These are phyloP conservation scores for Malania oleifera DNA, from an alignment of 164 flowering plant species.

Conservation along the genomic window DNA sequence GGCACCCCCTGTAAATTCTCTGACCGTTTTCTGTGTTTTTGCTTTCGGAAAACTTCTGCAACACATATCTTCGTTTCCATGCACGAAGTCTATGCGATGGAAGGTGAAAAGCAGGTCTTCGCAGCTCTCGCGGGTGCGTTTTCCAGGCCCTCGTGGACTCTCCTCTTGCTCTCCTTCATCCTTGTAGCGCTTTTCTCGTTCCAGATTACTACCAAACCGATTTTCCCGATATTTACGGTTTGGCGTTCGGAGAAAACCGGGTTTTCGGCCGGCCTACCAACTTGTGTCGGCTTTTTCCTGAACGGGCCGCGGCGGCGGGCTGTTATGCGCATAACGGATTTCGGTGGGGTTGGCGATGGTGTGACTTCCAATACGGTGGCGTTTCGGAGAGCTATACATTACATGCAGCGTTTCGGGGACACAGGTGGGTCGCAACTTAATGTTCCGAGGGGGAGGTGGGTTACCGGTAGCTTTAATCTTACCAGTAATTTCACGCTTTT, in stretches of 20 bases:
- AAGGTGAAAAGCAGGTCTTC: slow-evolving; percentile 21
- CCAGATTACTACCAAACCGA: slow-evolving; percentile 27
- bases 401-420: slow-evolving; percentile 38
- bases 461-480: slow-evolving; percentile 88
- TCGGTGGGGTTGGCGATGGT: slow-evolving; percentile 96
- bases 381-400: slow-evolving; percentile 57
- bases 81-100: slow-evolving; percentile 19
- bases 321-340: slow-evolving; percentile 59
- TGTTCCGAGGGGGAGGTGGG: slow-evolving; percentile 77
- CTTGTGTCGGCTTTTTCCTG: slow-evolving; percentile 46
- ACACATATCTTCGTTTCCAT: no score
- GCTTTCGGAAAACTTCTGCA: no score
- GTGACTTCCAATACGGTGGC: slow-evolving; percentile 69
- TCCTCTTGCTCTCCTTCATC: slow-evolving; percentile 29
- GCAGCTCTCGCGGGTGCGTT: slow-evolving; percentile 12
- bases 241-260: slow-evolving; percentile 4
- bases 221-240: slow-evolving; percentile 19
- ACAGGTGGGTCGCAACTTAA: slow-evolving; percentile 68
- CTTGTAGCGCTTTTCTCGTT: slow-evolving; percentile 29
- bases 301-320: slow-evolving; percentile 26
- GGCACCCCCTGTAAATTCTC: no score
- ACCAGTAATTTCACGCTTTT: slow-evolving; percentile 93
- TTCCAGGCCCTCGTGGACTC: slow-evolving; percentile 35
- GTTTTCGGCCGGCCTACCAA: neutral
- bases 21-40: no score